These are phyloP conservation scores for Marchantia paleacea DNA, from an alignment of 225 moss, liverwort and hornwort genomes.

Conservation along the genomic window DNA sequence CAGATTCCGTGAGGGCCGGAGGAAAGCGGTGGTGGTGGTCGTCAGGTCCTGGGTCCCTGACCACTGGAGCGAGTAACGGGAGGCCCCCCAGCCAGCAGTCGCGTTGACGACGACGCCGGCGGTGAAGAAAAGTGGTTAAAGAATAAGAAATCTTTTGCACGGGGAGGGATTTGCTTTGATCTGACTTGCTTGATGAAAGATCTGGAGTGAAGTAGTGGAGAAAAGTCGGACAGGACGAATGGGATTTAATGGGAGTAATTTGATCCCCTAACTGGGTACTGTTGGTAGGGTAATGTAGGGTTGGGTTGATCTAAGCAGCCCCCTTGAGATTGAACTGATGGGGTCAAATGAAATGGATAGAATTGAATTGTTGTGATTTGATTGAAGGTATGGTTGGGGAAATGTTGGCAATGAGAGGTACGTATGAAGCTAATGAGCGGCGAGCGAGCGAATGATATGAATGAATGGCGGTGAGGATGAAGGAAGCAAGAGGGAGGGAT, in stretches of 20 bases:
- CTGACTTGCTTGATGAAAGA: background rate
- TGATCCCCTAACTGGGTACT: background rate
- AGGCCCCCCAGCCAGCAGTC: no score
- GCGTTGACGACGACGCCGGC: background rate
- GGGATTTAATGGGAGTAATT: background rate
- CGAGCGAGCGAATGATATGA: constrained; percentile 17
- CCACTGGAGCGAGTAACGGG: constrained; percentile 3
- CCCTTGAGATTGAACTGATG: background rate
- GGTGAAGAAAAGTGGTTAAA: constrained; percentile 13
- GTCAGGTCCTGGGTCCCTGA: constrained; percentile 8
- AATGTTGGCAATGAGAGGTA: background rate
- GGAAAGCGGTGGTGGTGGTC: background rate
- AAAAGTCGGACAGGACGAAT: background rate
- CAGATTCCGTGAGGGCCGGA: constrained; percentile 5
- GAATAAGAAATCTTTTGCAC: constrained; percentile 17
- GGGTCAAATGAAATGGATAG: background rate
- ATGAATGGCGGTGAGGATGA: background rate
- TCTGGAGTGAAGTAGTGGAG: background rate
- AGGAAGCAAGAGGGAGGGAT: no score
- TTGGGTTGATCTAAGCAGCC: no score
- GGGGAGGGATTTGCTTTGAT: background rate
- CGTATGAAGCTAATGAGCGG: background rate
- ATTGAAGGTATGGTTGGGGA: background rate
- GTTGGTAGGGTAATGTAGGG: background rate
- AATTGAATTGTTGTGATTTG: background rate